These are phyloP conservation scores for Hirsutella thompsonii DNA, from an alignment of 2,329 filamentous ascomycete species.

Conservation along the genomic window DNA sequence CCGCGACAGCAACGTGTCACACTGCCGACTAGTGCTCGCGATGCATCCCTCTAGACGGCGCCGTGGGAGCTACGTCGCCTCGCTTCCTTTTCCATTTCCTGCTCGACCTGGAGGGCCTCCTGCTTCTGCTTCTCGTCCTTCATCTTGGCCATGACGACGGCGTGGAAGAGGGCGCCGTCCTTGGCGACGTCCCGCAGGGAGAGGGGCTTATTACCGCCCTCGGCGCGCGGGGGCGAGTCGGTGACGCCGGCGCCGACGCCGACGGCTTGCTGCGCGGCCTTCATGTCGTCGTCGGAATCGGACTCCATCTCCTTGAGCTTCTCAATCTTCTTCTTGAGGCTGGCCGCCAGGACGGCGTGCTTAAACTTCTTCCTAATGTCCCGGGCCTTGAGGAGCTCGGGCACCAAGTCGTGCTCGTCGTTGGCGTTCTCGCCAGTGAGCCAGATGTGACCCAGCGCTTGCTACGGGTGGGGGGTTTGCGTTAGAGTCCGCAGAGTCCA, in stretches of 20 bases:
- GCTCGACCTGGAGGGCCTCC: constrained; percentile 55
- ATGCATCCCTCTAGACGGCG: background rate
- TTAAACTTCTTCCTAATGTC: constrained; percentile 83
- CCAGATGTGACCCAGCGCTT: constrained; percentile 76
- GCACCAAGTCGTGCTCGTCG: constrained; percentile 90
- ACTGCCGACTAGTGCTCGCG: too few species aligned
- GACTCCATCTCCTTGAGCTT: constrained; percentile 88
- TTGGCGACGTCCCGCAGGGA: constrained; percentile 28
- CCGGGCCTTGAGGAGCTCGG: constrained; percentile 81
- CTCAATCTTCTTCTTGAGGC: constrained; percentile 90
- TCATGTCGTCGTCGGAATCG: constrained; percentile 61
- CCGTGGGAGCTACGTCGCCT: constrained; percentile 21
- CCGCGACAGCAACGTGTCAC: too few species aligned
- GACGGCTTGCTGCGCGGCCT: constrained; percentile 48
- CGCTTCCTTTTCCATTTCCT: constrained; percentile 39
- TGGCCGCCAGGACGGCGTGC: constrained; percentile 91
- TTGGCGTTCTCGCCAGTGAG: constrained; percentile 74
- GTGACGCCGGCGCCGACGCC: background rate
- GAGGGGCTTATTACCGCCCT: constrained; percentile 7
- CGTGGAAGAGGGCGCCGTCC: constrained; percentile 67
- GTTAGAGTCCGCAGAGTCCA: background rate
- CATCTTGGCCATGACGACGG: constrained; percentile 78
- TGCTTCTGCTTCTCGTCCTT: constrained; percentile 53
- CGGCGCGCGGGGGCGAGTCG: constrained; percentile 15
- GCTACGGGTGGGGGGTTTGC: constrained; percentile 28